Percentiles rank a stretch among this genome's conserved stretches.
These are phyloP conservation scores for Amyloporia xantha DNA, from an alignment of 768 basidiomycete species.

Conservation along the genomic window DNA sequence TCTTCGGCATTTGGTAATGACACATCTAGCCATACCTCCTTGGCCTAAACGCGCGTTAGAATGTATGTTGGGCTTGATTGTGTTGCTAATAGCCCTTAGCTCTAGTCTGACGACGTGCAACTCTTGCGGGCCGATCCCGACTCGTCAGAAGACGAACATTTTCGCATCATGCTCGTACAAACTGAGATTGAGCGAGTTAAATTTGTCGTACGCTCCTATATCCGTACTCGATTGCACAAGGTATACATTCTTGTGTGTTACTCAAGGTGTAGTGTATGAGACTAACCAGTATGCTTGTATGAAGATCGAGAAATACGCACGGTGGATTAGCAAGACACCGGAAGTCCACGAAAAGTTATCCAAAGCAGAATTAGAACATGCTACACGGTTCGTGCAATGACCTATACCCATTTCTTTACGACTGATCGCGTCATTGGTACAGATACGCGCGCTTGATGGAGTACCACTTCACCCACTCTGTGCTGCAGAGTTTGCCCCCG, in stretches of 20 bases:
- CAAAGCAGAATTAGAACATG: constrained; percentile 75
- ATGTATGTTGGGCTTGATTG: not conserved
- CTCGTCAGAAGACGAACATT: constrained; percentile 89
- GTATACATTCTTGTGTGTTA: constrained; percentile 85
- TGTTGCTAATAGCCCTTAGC: constrained; percentile 14
- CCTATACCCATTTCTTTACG: not conserved
- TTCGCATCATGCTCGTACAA: constrained; percentile 87
- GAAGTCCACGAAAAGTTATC: constrained; percentile 76
- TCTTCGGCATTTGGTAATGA: too few species aligned
- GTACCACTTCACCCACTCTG: constrained; percentile 70
- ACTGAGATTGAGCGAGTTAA: constrained; percentile 93
- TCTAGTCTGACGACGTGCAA: constrained; percentile 73
- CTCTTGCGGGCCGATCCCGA: constrained; percentile 71
- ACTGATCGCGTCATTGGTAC: not conserved
- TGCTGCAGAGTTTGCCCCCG: constrained; percentile 77
- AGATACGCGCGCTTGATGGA: constrained; percentile 77
- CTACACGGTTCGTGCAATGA: constrained; percentile 48
- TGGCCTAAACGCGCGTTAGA: not conserved
- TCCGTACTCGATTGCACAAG: constrained; percentile 82
- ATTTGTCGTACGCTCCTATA: constrained; percentile 85
- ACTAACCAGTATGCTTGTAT: constrained; percentile 51
- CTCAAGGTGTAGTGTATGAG: constrained; percentile 79
- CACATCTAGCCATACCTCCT: too few species aligned
- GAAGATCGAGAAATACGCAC: constrained; percentile 86
- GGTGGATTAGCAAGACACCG: constrained; percentile 65